Evolutionary conservation across 1,139 yeast species (phyloP).

Genomic region (Scheffersomyces segobiensis): DNA sequence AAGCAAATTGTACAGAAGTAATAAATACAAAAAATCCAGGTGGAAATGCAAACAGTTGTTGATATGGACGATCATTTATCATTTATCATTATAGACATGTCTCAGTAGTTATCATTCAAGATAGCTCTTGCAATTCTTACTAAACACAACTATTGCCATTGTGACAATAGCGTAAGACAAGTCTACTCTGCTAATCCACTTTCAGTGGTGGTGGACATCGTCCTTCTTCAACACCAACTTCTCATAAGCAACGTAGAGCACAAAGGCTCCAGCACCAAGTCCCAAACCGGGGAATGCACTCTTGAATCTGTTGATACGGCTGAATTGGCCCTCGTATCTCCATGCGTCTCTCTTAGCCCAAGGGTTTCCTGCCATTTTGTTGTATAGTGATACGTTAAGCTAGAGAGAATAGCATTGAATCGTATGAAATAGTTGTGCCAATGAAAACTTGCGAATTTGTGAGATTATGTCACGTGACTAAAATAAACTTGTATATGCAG

Average conservation of each 20-base stretch:
- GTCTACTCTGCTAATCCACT: not conserved
- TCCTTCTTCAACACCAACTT: constrained; percentile 41
- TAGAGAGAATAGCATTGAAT: not conserved
- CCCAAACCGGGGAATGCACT: constrained; percentile 85
- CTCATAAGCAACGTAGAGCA: constrained; percentile 65
- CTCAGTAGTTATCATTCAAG: not conserved
- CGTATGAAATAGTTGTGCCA: not conserved
- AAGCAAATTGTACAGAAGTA: not conserved
- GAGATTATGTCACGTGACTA: constrained; percentile 6
- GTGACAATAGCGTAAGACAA: not conserved
- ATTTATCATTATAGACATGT: not conserved
- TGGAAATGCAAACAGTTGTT: not conserved
- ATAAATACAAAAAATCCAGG: not conserved
- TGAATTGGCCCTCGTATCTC: constrained; percentile 85
- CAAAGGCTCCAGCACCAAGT: constrained; percentile 76
- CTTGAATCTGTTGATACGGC: constrained; percentile 67
- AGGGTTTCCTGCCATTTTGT: constrained; percentile 26
- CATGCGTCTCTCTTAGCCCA: constrained; percentile 82
- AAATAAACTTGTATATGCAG: constrained; percentile 12
- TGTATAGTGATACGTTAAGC: not conserved
- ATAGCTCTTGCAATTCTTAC: too few relatives aligned
- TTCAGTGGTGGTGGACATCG: constrained; percentile 19
- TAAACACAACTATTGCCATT: not conserved
- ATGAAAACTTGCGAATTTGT: not conserved
- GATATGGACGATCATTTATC: not conserved